Percentiles rank a stretch among this genome's conserved stretches.
phyloP scores from a whole-genome alignment of 2,329 filamentous ascomycete species.

The Blastomyces emzantsi region DNA sequence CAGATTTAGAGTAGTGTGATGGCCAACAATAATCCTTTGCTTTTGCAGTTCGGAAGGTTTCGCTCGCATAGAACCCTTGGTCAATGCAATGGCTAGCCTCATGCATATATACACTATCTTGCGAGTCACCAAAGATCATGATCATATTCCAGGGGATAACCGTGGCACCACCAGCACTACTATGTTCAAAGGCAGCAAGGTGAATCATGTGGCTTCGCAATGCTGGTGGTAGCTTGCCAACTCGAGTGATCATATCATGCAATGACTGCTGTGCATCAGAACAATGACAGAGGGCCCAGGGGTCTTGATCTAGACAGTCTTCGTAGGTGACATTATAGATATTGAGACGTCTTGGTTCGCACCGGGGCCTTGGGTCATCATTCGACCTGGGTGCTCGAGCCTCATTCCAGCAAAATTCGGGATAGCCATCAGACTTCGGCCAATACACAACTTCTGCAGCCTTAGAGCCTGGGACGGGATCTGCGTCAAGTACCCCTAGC shows the following conservation, averaged over 20 bases:
- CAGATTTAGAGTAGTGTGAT: neutral
- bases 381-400: neutral
- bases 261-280: slow-evolving; percentile 1
- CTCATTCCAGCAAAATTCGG: slow-evolving; percentile 3
- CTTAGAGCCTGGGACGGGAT: neutral
- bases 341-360: neutral
- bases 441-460: neutral
- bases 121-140: neutral
- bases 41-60: neutral
- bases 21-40: neutral
- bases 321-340: neutral
- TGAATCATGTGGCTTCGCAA: neutral
- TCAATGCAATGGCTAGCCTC: neutral
- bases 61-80: neutral
- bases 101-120: neutral
- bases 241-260: neutral
- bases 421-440: neutral
- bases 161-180: neutral
- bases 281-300: neutral
- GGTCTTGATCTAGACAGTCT: neutral
- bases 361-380: neutral
- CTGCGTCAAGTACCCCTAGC: neutral
- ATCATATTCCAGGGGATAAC: neutral
- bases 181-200: neutral
- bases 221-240: neutral